Percentiles rank a stretch among this genome's conserved stretches.
These are phyloP conservation scores for Trichoderma pleuroti DNA, from an alignment of 2,329 filamentous ascomycete genomes.

Conservation along the genomic window DNA sequence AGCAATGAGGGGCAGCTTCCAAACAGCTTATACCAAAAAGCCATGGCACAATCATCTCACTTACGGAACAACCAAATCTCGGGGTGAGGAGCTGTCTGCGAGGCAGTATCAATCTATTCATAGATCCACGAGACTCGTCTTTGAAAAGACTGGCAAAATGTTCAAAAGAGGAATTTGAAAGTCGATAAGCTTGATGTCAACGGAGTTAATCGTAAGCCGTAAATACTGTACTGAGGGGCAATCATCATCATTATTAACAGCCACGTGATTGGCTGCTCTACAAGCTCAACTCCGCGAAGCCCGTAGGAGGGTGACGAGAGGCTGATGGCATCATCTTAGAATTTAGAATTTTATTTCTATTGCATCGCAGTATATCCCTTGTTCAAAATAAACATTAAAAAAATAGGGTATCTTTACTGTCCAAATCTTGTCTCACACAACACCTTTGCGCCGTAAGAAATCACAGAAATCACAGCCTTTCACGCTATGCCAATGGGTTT, in stretches of 20 bases:
- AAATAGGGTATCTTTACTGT: conserved; percentile 9
- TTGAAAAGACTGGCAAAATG: neutral
- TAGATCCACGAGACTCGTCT: neutral
- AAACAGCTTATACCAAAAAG: conserved; percentile 17
- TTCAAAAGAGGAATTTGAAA: neutral
- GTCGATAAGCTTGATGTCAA: neutral
- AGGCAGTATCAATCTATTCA: conserved; percentile 14
- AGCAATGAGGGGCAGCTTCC: conserved; percentile 15
- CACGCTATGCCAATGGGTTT: conserved; percentile 56
- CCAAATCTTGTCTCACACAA: neutral
- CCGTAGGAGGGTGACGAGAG: conserved; percentile 12
- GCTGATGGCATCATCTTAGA: conserved; percentile 12
- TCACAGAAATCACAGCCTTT: conserved; percentile 17
- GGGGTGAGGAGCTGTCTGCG: conserved; percentile 8
- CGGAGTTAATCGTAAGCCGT: neutral
- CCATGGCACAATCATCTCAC: neutral
- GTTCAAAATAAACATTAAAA: neutral
- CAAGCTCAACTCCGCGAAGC: neutral
- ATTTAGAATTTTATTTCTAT: neutral
- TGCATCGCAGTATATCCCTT: neutral
- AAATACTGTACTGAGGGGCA: neutral
- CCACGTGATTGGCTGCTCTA: conserved; percentile 19
- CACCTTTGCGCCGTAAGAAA: neutral
- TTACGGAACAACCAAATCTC: conserved; percentile 12
- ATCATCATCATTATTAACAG: conserved; percentile 1